These are phyloP conservation scores for Nicotiana undulata DNA, from an alignment of 257 asterid species.

Conservation along the genomic window DNA sequence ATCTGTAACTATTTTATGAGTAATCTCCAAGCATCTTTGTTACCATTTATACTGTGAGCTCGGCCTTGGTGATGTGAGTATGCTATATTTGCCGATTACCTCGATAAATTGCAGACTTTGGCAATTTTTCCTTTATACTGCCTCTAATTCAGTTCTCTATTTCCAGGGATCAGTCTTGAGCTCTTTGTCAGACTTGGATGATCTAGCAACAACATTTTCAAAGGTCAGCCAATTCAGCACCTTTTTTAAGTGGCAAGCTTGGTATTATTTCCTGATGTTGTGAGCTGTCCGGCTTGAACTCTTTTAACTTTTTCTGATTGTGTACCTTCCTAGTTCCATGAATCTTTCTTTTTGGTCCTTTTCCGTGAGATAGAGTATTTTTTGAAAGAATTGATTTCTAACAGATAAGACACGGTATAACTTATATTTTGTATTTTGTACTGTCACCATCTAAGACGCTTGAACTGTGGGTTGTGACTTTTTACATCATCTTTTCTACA, in stretches of 20 bases:
- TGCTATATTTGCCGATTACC: not conserved
- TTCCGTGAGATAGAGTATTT: not conserved
- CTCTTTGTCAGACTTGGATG: constrained; percentile 75
- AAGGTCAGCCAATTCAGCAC: constrained; percentile 45
- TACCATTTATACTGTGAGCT: not conserved
- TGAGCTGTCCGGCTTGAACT: not conserved
- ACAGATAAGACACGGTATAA: not conserved
- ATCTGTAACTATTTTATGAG: not conserved
- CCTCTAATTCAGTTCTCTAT: constrained; percentile 2
- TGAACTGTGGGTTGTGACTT: not conserved
- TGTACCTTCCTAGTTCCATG: not conserved
- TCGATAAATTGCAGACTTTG: not conserved
- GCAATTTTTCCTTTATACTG: not conserved
- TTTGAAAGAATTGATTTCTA: not conserved
- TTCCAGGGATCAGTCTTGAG: constrained; percentile 77
- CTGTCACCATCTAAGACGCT: not conserved
- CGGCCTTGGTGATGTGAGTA: not conserved
- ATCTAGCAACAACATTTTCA: constrained; percentile 85
- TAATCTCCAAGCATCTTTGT: not conserved
- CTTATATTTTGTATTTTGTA: not conserved
- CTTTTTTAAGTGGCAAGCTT: not conserved
- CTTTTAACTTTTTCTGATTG: not conserved
- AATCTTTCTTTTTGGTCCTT: not conserved
- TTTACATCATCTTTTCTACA: not conserved
- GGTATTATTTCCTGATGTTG: not conserved